A percentile compares a stretch with the other conserved stretches of the same genome.
phyloP scores from a whole-genome alignment of 495 filamentous ascomycete species.

The Xylaria grammica region DNA sequence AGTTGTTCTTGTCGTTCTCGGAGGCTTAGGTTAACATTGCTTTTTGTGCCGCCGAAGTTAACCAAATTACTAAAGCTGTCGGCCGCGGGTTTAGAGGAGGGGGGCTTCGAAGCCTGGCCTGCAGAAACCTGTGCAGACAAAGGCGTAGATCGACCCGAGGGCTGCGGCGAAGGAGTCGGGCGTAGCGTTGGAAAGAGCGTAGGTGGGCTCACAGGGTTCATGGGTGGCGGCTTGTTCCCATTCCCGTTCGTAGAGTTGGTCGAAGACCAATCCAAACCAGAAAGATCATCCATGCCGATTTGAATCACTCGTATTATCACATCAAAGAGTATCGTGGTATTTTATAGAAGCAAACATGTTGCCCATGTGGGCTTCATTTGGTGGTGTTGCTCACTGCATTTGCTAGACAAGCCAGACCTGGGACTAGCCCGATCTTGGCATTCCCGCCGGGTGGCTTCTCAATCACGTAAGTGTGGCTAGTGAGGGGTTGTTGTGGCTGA shows the following conservation, averaged over 20 bases:
- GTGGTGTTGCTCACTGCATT: neutral
- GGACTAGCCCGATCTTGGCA: slow-evolving; percentile 15
- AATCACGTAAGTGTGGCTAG: neutral
- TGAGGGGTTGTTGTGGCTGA: neutral
- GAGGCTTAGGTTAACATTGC: slow-evolving; percentile 73
- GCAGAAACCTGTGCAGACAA: slow-evolving; percentile 61
- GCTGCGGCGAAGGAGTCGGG: slow-evolving; percentile 62
- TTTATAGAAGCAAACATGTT: slow-evolving; percentile 16
- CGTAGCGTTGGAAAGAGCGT: slow-evolving; percentile 65
- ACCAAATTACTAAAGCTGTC: slow-evolving; percentile 94
- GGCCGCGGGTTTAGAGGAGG: slow-evolving; percentile 64
- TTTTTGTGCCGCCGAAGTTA: slow-evolving; percentile 71
- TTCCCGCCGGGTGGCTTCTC: neutral
- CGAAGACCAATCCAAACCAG: slow-evolving; percentile 58
- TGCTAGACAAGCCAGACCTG: neutral
- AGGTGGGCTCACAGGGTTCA: slow-evolving; percentile 53
- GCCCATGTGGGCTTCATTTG: slow-evolving; percentile 25
- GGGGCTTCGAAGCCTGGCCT: slow-evolving; percentile 55
- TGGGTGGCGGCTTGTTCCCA: slow-evolving; percentile 51
- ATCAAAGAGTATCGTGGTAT: slow-evolving; percentile 28
- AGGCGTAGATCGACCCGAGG: slow-evolving; percentile 73
- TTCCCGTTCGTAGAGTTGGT: slow-evolving; percentile 38
- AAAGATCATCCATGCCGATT: slow-evolving; percentile 59
- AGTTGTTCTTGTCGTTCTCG: slow-evolving; percentile 84
- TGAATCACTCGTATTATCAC: slow-evolving; percentile 26